phyloP scores from a whole-genome alignment of 2,329 filamentous ascomycete genomes.

The Aureobasidium sp. region DNA sequence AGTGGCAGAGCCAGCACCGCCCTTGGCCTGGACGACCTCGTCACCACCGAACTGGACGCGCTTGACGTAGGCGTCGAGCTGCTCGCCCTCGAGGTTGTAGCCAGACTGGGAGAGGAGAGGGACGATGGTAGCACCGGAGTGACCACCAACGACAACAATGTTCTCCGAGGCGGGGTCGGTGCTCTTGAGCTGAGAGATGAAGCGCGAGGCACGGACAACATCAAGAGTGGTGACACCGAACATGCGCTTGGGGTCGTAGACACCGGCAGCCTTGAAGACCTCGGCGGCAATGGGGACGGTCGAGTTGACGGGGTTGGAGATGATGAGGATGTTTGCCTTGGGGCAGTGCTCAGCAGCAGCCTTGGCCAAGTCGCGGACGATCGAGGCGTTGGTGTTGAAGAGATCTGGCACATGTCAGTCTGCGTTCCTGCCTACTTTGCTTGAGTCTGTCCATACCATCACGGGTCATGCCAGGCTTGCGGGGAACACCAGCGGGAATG shows the following conservation, averaged over 20 bases:
- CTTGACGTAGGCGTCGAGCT: no score
- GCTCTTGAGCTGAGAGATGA: no score
- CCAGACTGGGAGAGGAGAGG: no score
- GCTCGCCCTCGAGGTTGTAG: no score
- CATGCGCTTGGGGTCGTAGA: no score
- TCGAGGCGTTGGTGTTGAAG: slow-evolving; percentile 99
- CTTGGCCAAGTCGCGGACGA: slow-evolving; percentile 97
- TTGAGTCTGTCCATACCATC: slow-evolving; percentile 50
- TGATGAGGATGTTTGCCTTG: slow-evolving; percentile 92
- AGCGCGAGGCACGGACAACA: no score
- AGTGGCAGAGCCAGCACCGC: slow-evolving; percentile 91
- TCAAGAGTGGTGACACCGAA: no score
- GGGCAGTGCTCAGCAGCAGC: slow-evolving; percentile 81
- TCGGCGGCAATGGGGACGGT: slow-evolving; percentile 96
- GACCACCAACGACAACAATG: no score
- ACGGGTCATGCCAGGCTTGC: slow-evolving; percentile 99
- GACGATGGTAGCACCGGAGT: no score
- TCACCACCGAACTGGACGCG: slow-evolving; percentile 98
- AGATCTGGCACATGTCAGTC: slow-evolving; percentile 53
- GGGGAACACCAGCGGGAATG: slow-evolving; percentile 95
- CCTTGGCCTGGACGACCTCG: slow-evolving; percentile 99
- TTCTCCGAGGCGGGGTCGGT: no score
- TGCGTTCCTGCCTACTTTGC: neutral
- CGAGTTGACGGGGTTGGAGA: slow-evolving; percentile 99
- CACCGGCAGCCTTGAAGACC: no score